Evolutionary conservation across 2,329 filamentous ascomycete species (phyloP).

Genomic region (Colletotrichum euphorbiae): DNA sequence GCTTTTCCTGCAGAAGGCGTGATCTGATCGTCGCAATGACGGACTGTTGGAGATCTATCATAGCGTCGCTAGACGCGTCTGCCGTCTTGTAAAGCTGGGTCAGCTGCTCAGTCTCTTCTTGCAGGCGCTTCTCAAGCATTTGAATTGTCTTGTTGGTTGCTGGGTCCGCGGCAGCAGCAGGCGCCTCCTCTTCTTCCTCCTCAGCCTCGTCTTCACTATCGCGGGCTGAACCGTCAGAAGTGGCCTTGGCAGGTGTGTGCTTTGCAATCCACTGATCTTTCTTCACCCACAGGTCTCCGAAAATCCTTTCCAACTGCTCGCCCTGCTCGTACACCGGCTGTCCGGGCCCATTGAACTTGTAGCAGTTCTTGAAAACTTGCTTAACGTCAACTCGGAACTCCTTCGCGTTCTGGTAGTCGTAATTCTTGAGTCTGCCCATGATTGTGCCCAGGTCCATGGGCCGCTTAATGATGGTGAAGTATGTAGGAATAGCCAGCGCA

Average conservation of each 20-base stretch:
- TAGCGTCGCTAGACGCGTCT: conserved; percentile 62
- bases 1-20: conserved; percentile 80
- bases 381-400: conserved; percentile 88
- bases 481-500: conserved; percentile 91
- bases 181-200: conserved; percentile 76
- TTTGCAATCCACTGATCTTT: conserved; percentile 86
- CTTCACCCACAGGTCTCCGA: conserved; percentile 79
- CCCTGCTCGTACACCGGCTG: conserved; percentile 81
- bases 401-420: conserved; percentile 83
- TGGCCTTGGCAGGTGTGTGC: conserved; percentile 68
- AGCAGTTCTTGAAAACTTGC: conserved; percentile 90
- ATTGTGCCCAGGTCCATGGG: conserved; percentile 96
- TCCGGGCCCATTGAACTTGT: conserved; percentile 83
- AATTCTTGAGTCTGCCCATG: conserved; percentile 77
- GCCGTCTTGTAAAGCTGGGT: conserved; percentile 62
- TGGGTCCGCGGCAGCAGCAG: conserved; percentile 64
- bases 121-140: conserved; percentile 62
- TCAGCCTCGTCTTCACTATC: conserved; percentile 77
- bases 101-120: conserved; percentile 70
- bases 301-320: conserved; percentile 78
- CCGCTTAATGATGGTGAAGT: conserved; percentile 93
- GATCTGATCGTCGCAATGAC: conserved; percentile 75
- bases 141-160: conserved; percentile 57
- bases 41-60: conserved; percentile 68
- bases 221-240: conserved; percentile 73